Base-by-base conservation (phyloP, 2,329 filamentous ascomycete genomes). In the Coleophoma crateriformis region DNA sequence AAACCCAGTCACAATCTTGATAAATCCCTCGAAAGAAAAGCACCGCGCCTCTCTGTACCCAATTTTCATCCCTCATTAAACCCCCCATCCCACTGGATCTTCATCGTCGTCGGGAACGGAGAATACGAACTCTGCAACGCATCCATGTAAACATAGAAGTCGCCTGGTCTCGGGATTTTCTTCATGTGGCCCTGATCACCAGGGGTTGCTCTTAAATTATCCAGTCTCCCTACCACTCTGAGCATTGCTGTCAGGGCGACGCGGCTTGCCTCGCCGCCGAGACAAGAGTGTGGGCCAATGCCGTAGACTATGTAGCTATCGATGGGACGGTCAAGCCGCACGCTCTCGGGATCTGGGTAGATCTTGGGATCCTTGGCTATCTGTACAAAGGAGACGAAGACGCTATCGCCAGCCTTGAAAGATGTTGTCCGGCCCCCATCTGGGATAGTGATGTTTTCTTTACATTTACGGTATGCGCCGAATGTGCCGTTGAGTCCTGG, bases 251-350 rank as follows among this genome's bases (percentile, higher is more conserved):
- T 79, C 50, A 90, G 68, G 0, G 81, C 84, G 1, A 81, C 72
- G 53, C 82, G 73, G 61, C 75, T 81, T 11, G 79, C 75, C 13
- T 83, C 77, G 20, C 73, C 73, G 1, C 84, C 85, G 0, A 89
- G 71, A 52, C 79, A 83, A 2, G 76, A 71, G 58, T 87, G 80
- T 5, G 83, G 75, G 0, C 84, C 85, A 1, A 76, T 70, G 12
- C 79, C 79, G 55, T 84, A 83, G 64, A 81, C 76, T 52, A 87
- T 75, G 64, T 91, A 90, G 0, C 71, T 70, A 2, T 82, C 77
- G 2, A 85, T 61, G 0, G 84, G 81, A 0, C 88, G 79, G 15
- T 78, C 72, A 0, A 87, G 80, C 54, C 82, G 74, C 11, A 91
- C 77, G 22, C 70, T 66, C 1, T 78, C 71, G 0, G 85, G 82